Conservation (phyloP, 768 basidiomycete genomes). For the Russula sp. region DNA sequence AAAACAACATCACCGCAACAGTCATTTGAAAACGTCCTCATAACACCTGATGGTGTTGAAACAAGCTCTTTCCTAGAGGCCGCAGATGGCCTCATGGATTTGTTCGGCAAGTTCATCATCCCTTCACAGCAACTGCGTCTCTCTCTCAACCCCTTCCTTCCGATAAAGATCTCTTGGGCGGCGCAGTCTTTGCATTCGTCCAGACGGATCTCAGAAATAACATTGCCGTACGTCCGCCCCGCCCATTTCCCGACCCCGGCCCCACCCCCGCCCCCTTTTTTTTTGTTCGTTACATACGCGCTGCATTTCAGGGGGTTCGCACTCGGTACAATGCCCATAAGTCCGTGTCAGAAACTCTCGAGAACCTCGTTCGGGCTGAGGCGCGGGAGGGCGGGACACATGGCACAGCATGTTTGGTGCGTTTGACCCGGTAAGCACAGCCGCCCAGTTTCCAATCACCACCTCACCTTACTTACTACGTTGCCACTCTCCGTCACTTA, state of each 20-base stretch:
- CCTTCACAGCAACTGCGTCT: conserved; percentile 7
- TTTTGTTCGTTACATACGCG: not conserved
- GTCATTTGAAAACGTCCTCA: conserved; percentile 85
- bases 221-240: conserved; percentile 50
- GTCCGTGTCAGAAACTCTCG: conserved; percentile 52
- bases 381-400: conserved; percentile 43
- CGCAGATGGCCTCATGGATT: conserved; percentile 74
- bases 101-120: conserved; percentile 55
- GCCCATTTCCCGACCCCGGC: not conserved
- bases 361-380: conserved; percentile 57
- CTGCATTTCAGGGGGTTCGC: conserved; percentile 57
- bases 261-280: not conserved
- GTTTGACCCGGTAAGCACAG: conserved; percentile 57
- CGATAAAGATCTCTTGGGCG: conserved; percentile 58
- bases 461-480: not conserved
- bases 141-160: not conserved
- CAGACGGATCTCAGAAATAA: conserved; percentile 69
- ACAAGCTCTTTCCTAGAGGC: conserved; percentile 81
- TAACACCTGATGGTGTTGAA: conserved; percentile 75
- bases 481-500: conserved; percentile 13
- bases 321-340: conserved; percentile 46
- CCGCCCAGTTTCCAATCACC: conserved; percentile 4
- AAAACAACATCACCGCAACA: conserved; percentile 35
- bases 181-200: conserved; percentile 68
- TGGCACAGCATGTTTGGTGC: conserved; percentile 60